A percentile compares a stretch with the other conserved stretches of the same genome.
These are phyloP conservation scores for Hippophae gyantsensis DNA, from an alignment of 306 rosid species.

Conservation along the genomic window DNA sequence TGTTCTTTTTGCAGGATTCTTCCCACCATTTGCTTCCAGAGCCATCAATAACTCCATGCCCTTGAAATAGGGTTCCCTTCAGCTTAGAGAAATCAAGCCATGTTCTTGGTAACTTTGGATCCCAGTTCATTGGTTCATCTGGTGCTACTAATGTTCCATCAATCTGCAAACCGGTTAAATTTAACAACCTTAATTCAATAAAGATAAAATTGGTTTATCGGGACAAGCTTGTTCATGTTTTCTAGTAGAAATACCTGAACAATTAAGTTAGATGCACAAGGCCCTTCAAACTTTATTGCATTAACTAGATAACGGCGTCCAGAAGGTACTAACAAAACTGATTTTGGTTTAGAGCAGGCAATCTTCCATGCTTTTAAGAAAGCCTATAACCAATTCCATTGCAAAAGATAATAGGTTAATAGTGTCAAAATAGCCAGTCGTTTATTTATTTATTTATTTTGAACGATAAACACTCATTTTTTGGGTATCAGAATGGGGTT, in stretches of 20 bases:
- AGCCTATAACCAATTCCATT: slow-evolving; percentile 46
- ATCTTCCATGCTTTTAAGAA: slow-evolving; percentile 70
- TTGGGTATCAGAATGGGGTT: no score
- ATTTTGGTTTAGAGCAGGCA: slow-evolving; percentile 64
- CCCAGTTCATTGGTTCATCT: slow-evolving; percentile 75
- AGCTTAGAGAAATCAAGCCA: slow-evolving; percentile 79
- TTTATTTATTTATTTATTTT: no score
- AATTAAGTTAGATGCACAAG: slow-evolving; percentile 53
- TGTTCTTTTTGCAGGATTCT: slow-evolving; percentile 91
- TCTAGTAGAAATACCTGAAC: slow-evolving; percentile 47
- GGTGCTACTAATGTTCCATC: slow-evolving; percentile 93
- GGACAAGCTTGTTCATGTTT: neutral
- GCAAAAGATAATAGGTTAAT: neutral
- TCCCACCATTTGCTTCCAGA: slow-evolving; percentile 99
- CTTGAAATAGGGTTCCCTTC: slow-evolving; percentile 61
- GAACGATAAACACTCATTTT: neutral
- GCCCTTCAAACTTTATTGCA: slow-evolving; percentile 78
- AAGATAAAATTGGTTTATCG: neutral
- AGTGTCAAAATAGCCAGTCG: no score
- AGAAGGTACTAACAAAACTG: slow-evolving; percentile 75
- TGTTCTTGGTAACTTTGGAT: slow-evolving; percentile 43
- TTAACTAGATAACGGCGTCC: slow-evolving; percentile 63
- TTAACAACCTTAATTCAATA: neutral
- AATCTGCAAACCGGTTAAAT: slow-evolving; percentile 33
- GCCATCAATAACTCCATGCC: slow-evolving; percentile 81